Evolutionary conservation across 495 filamentous ascomycete species (phyloP).

Genomic region (Podospora appendiculata): DNA sequence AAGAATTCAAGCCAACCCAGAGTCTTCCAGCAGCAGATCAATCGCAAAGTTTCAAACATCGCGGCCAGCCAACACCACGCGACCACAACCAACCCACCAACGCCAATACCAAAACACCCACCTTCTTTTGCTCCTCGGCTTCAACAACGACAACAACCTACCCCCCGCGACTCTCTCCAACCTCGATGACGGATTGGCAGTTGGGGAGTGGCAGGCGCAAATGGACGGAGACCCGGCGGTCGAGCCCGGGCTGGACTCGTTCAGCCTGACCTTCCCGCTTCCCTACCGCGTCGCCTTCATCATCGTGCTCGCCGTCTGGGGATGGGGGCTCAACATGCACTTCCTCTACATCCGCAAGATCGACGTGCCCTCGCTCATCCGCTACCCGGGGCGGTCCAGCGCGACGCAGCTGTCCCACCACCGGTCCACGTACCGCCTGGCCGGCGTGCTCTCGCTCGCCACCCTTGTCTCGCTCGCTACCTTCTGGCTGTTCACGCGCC

Average conservation of each 20-base stretch:
- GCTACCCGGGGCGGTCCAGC: constrained; percentile 63
- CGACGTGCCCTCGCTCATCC: constrained; percentile 71
- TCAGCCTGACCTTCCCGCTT: constrained; percentile 78
- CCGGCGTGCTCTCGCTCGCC: constrained; percentile 62
- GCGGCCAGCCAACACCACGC: too few species aligned
- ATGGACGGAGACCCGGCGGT: constrained; percentile 78
- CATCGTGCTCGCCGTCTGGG: constrained; percentile 79
- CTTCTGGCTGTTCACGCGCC: constrained; percentile 77
- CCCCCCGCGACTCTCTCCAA: background rate
- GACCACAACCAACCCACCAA: too few species aligned
- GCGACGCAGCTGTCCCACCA: constrained; percentile 64
- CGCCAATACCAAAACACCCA: too few species aligned
- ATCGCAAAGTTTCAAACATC: too few species aligned
- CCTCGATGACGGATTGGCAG: constrained; percentile 14
- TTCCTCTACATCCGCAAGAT: constrained; percentile 67
- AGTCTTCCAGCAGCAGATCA: too few species aligned
- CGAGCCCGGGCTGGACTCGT: constrained; percentile 73
- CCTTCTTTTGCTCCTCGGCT: too few species aligned
- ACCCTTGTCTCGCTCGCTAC: constrained; percentile 60
- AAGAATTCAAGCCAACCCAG: too few species aligned
- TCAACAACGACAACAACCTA: too few species aligned
- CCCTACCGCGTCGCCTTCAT: constrained; percentile 76
- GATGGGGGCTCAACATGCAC: constrained; percentile 81
- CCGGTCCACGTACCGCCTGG: constrained; percentile 73
- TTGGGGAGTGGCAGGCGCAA: constrained; percentile 19